A percentile compares a stretch with the other conserved stretches of the same genome.
phyloP scores from a whole-genome alignment of 1,139 yeast genomes.

The Saccharomyces hybrid region DNA sequence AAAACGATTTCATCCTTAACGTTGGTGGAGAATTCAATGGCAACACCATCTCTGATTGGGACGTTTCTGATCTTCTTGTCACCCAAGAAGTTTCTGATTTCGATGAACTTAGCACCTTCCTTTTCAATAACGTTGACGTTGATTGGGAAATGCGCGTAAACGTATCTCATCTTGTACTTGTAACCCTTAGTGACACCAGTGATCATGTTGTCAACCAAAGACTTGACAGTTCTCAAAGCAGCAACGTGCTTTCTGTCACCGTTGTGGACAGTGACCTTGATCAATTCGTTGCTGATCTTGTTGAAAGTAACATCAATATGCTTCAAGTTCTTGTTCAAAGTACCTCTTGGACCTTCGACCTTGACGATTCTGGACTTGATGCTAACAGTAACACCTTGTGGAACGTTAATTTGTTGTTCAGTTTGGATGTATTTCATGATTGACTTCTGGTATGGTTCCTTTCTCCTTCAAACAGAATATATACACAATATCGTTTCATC shows the following conservation, averaged over 20 bases:
- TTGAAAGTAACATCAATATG: slow-evolving; percentile 92
- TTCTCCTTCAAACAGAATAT: background rate
- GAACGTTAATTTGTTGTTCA: slow-evolving; percentile 84
- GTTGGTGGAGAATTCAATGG: slow-evolving; percentile 66
- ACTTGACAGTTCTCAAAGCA: slow-evolving; percentile 96
- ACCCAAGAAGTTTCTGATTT: slow-evolving; percentile 99
- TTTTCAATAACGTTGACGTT: slow-evolving; percentile 81
- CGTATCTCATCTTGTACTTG: slow-evolving; percentile 99
- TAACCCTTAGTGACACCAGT: slow-evolving; percentile 99
- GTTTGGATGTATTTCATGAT: slow-evolving; percentile 91
- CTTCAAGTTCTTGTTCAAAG: slow-evolving; percentile 79
- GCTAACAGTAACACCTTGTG: slow-evolving; percentile 86
- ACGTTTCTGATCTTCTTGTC: slow-evolving; percentile 92
- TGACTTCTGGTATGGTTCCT: slow-evolving; percentile 37
- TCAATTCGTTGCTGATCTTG: slow-evolving; percentile 61
- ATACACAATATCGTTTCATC: background rate
- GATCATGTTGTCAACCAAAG: slow-evolving; percentile 86
- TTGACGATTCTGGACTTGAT: slow-evolving; percentile 88
- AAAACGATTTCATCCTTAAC: slow-evolving; percentile 93
- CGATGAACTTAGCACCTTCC: slow-evolving; percentile 71
- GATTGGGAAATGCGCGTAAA: slow-evolving; percentile 99
- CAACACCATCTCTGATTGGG: slow-evolving; percentile 82
- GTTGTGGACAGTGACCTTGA: slow-evolving; percentile 90
- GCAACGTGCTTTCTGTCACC: slow-evolving; percentile 99
- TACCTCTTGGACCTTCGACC: slow-evolving; percentile 99